Evolutionary conservation across 228 moss, liverwort and hornwort genomes (phyloP).

Genomic region (Sphagnum magellanicum): DNA sequence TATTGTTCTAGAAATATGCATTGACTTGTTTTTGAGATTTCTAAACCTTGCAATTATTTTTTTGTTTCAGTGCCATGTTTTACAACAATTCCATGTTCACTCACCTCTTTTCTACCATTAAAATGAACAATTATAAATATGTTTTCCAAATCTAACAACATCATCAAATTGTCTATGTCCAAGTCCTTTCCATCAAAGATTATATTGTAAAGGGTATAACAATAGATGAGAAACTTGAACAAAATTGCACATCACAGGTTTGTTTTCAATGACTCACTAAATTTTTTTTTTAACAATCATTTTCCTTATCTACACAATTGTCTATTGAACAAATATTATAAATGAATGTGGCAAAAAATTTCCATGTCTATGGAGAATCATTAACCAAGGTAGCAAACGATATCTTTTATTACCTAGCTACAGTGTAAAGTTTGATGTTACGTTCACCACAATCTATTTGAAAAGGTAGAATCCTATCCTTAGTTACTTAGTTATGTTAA

Average conservation of each 20-base stretch:
- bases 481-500: no score
- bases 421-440: no score
- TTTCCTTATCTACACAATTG: no score
- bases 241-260: background rate
- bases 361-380: no score
- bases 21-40: background rate
- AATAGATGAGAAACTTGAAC: background rate
- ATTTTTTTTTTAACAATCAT: no score
- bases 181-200: background rate
- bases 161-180: background rate
- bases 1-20: background rate
- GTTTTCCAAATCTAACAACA: background rate
- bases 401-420: no score
- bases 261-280: background rate
- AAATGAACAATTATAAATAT: background rate
- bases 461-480: no score
- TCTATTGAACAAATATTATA: no score
- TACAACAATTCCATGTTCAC: background rate
- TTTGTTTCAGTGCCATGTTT: background rate
- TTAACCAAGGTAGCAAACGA: no score
- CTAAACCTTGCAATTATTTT: background rate
- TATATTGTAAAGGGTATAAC: background rate
- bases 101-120: no score
- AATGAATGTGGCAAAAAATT: no score
- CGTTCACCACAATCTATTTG: no score